Evolutionary conservation across 345 rosid genomes (phyloP), one percentile per base, ranked within the genome.

Genomic region (Balakata baccata): DNA sequence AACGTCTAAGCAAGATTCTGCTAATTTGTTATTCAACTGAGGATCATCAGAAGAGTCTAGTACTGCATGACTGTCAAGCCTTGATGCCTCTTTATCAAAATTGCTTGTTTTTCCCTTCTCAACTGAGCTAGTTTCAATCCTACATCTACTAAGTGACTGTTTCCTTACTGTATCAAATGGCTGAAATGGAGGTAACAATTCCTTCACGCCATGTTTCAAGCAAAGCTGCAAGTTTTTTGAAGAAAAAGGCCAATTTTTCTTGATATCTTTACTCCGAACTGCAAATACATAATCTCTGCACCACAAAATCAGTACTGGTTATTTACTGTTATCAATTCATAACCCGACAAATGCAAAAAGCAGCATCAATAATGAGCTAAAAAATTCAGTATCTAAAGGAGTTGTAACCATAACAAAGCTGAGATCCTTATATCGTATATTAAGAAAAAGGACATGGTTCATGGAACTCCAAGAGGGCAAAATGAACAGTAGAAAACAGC

Each of bases 191-290:
- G 99, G 98, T 70, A 95, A 84, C 23, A 89, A 89, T 74, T 91
- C 91, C 71, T 86, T 89, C 86, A 92, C 84, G 70, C 99, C 99
- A 89, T 95, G 94, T 72, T 86, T 85, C 82, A 89, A 75, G 62
- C 92, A 92, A 89, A 92, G 90, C 54, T 89, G 89, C 81, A 95
- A 82, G 68, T 82, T 89, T 68, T 88, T 85, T 58, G 47, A 8
- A 14, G 99, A 95, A 79, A 95, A 92, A 34, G 99, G 99, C 99
- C 99, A 95, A 70, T 82, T 95, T 72, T 85, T 85, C 79, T 85
- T 82, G 86, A 95, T 86, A 82, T 90, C 91, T 71, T 86, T 89
- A 84, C 86, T 87, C 77, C 99, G 75, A 74, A 89, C 79, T 64
- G 84, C 70, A 67, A 75, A 87, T 68, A 92, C 98, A 94, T 92